A percentile compares a stretch with the other conserved stretches of the same genome.
Evolutionary conservation across 2,329 filamentous ascomycete species (phyloP).

Genomic region (Dactylellina haptotyla): DNA sequence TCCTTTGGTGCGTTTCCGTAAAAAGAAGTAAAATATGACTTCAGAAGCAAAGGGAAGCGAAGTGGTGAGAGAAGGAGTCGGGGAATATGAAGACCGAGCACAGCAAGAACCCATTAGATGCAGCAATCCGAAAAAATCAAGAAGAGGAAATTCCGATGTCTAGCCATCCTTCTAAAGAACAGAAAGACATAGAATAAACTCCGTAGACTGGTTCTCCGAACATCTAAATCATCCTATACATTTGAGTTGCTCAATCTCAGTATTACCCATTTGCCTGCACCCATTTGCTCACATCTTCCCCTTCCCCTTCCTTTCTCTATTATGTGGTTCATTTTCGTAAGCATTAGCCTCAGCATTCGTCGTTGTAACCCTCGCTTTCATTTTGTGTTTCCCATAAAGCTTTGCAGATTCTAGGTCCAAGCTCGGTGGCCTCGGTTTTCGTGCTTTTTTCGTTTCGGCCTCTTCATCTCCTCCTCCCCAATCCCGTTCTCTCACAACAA

Average conservation of each 20-base stretch:
- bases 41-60: background rate
- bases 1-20: conserved; percentile 14
- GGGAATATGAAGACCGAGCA: background rate
- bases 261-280: background rate
- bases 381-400: conserved; percentile 1
- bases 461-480: background rate
- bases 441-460: background rate
- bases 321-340: conserved; percentile 7
- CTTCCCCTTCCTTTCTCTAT: background rate
- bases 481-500: background rate
- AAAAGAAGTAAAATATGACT: conserved; percentile 9
- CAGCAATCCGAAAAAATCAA: background rate
- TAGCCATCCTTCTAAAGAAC: too few relatives aligned
- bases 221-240: too few relatives aligned
- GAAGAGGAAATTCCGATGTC: too few relatives aligned
- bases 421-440: conserved; percentile 1
- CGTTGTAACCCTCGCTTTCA: too few relatives aligned
- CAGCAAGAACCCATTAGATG: background rate
- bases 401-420: background rate
- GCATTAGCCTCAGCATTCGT: background rate
- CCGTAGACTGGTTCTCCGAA: too few relatives aligned
- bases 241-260: too few relatives aligned
- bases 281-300: background rate
- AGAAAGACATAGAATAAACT: too few relatives aligned
- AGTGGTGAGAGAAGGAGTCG: background rate